phyloP scores from a whole-genome alignment of 371 early-diverging fungal genomes.

The Mortierella sp. region DNA sequence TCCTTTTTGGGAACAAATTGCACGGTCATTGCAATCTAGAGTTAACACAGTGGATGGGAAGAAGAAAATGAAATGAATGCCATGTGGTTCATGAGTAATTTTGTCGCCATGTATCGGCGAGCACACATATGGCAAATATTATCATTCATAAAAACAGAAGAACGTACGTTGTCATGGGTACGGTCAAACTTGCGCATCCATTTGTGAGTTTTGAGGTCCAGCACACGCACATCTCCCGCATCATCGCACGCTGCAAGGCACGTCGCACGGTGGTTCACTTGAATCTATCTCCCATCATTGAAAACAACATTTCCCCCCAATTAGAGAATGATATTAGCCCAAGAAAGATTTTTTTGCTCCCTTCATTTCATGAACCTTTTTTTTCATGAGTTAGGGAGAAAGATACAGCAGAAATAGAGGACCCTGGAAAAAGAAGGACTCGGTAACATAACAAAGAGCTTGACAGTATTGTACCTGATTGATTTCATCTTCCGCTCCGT shows the following conservation, averaged over 20 bases:
- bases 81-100: background rate
- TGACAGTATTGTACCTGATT: conserved; percentile 34
- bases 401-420: background rate
- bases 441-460: too few species aligned
- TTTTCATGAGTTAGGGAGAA: background rate
- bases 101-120: background rate
- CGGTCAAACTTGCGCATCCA: conserved; percentile 47
- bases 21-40: conserved; percentile 48
- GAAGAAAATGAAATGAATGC: background rate
- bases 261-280: conserved; percentile 42
- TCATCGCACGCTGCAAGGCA: conserved; percentile 49
- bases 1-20: conserved; percentile 54
- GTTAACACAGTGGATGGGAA: too few species aligned
- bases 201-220: conserved; percentile 47
- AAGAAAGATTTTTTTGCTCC: background rate
- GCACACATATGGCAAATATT: background rate
- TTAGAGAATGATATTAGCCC: conserved; percentile 6
- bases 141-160: background rate
- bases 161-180: conserved; percentile 41
- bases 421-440: background rate
- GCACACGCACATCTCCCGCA: conserved; percentile 50
- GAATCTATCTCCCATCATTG: conserved; percentile 23
- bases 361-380: background rate
- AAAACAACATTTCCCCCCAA: background rate
- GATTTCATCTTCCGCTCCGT: conserved; percentile 50